Conservation (phyloP, 2,329 filamentous ascomycete genomes). For the Penicillium hordei region DNA sequence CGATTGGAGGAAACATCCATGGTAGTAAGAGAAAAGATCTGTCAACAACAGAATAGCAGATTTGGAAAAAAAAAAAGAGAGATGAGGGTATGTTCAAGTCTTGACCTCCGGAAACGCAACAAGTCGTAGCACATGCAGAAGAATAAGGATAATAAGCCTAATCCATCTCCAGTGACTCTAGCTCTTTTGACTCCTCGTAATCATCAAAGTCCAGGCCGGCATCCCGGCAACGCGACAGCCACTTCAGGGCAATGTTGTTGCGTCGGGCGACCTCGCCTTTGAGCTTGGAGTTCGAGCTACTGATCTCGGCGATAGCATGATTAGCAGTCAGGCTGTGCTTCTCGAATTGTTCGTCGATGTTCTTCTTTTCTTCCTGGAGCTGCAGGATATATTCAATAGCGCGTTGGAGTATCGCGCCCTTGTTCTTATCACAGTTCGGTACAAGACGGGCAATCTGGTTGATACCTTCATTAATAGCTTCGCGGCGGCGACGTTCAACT, state of each 20-base stretch:
- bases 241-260: constrained; percentile 65
- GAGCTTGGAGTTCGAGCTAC: constrained; percentile 90
- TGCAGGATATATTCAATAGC: constrained; percentile 93
- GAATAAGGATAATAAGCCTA: constrained; percentile 21
- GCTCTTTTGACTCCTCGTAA: constrained; percentile 46
- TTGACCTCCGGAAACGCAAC: constrained; percentile 24
- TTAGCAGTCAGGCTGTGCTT: constrained; percentile 47
- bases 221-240: constrained; percentile 49
- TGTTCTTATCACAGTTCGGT: constrained; percentile 97
- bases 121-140: constrained; percentile 31
- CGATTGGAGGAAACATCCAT: constrained; percentile 8
- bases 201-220: constrained; percentile 52
- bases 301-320: constrained; percentile 72
- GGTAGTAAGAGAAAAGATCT: constrained; percentile 2
- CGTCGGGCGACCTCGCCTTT: constrained; percentile 86
- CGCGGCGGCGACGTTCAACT: constrained; percentile 95
- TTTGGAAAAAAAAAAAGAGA: constrained; percentile 16
- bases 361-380: constrained; percentile 55
- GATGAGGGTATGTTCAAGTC: constrained; percentile 31
- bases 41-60: constrained; percentile 11
- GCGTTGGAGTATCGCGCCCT: constrained; percentile 90
- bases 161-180: constrained; percentile 40
- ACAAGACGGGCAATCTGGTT: constrained; percentile 98
- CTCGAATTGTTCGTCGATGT: constrained; percentile 44
- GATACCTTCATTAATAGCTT: constrained; percentile 98